Evolutionary conservation across 345 rosid genomes (phyloP), one percentile per base, ranked within the genome.

Genomic region (Citrus australasica): DNA sequence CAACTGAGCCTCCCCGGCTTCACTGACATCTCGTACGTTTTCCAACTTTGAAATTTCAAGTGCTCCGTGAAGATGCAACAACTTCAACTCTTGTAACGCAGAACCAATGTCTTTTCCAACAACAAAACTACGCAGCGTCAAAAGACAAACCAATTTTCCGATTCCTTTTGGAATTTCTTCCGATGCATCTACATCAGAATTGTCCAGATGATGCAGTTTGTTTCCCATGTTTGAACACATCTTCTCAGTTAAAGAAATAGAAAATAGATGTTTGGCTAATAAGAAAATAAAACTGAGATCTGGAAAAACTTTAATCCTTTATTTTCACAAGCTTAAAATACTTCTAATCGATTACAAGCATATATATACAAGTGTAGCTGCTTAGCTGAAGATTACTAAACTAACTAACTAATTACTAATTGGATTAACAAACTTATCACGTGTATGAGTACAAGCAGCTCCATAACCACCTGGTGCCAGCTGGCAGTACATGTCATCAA

Each of bases 1-100:
- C 55, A 87, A 22, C n/a, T 78, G 30, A 66, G 85, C 85, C 13
- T 78, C 84, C 72, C 73, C 69, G 75, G 88, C 87, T 7, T 70
- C 83, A 24, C 19, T 25, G 17, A 0, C 40, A 61, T 80, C 73
- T 21, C 25, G 8, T 68, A 75, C n/a, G 55, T 76, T 76, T 3
- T 51, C 38, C 58, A 80, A 21, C n/a, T 32, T 63, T 28, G 17
- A 19, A 58, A 80, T 80, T 33, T 68, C 1, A 13, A 80, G 64
- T 25, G 40, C 40, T 21, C 27, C 46, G 2, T 9, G 38, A 7
- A 71, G 66, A 37, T 40, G 38, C 4, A 7, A 3, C 4, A 1
- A 32, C 13, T 69, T 77, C 38, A 80, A 71, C 33, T 71, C 83
- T 55, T 22, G 9, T 37, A 76, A 25, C 17, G 62, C 2, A 6